Base-by-base conservation (phyloP, 2,329 filamentous ascomycete genomes). In the Ophiostoma ulmi region DNA sequence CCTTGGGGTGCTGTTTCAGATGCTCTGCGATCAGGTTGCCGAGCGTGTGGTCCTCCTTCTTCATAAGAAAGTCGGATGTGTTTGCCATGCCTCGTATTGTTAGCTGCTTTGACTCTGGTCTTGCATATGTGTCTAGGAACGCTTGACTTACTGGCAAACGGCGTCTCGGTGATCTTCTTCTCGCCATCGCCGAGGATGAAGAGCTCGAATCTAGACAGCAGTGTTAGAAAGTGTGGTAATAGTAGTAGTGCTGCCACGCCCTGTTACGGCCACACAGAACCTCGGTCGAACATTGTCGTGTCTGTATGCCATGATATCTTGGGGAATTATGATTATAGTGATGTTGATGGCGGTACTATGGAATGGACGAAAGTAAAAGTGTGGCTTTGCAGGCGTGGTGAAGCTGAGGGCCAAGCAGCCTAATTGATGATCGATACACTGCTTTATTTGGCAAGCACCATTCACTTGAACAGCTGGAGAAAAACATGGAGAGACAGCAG, bases 31-130 rank as follows among this genome's bases (percentile, higher is more conserved):
- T 86, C 70, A 99, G 86, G 80, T 99, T 97, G 76, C 90, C 95
- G 36, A 99, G 87, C 0, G 94, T 97, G 81, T 97, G 94, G 76
- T 99, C 95, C 80, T 99, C 95, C 80, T 97, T 98, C 81, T 93
- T 92, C 81, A 99, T 89, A 72, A 92, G 89, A 83, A 99, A 99
- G 80, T 97, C 91, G 11, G 93, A 91, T n/a, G 92, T 93, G 79
- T 97, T 97, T 31, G 94, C 92, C 78, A 97, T 93, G 77, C 93
- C 93, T 95, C 31, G 44, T 8, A 31, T 7, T n/a, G 58, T 48
- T 68, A 68, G 55, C 26, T 31, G 31, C 3, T 10, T 6, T 70
- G 1, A 31, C 1, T 48, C 1, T n/a, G 48, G 64, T 48, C 41
- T 67, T 67, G 41, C 0, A 13, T 22, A 7, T 22, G n/a, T 58